Evolutionary conservation across 106 monocot species (phyloP).

Genomic region (Dendrobium officinale): DNA sequence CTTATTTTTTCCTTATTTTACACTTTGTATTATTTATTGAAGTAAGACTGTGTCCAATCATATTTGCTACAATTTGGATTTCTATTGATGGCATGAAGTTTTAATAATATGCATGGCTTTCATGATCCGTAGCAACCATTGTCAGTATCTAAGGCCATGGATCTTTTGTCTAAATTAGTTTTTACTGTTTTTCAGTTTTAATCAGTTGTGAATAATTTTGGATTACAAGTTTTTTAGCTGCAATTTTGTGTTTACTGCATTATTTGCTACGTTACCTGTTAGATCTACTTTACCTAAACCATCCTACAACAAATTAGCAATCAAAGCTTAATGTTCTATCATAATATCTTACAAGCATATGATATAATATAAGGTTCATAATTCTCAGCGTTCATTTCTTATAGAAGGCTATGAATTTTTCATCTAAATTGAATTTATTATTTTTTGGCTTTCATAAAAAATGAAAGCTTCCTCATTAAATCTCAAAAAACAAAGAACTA

Average conservation of each 20-base stretch:
- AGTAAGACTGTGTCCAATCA: no score
- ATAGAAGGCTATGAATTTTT: no score
- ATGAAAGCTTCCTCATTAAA: no score
- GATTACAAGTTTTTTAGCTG: no score
- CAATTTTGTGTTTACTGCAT: background rate
- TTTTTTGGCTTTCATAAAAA: no score
- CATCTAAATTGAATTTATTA: no score
- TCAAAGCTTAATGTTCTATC: background rate
- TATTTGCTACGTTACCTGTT: background rate
- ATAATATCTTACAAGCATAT: background rate
- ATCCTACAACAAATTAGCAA: background rate
- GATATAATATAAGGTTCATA: background rate
- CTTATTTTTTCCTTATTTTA: no score
- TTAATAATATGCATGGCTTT: background rate
- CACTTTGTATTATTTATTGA: no score
- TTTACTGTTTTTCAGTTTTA: background rate
- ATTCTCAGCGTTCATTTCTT: no score
- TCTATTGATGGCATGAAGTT: background rate
- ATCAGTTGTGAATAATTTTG: no score
- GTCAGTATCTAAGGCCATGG: background rate
- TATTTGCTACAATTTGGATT: no score
- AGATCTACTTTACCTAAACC: background rate
- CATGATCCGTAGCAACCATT: background rate
- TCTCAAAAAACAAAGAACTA: no score
- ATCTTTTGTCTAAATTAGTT: background rate